phyloP scores from a whole-genome alignment of 2,329 filamentous ascomycete genomes.

The Eutypella sp. region DNA sequence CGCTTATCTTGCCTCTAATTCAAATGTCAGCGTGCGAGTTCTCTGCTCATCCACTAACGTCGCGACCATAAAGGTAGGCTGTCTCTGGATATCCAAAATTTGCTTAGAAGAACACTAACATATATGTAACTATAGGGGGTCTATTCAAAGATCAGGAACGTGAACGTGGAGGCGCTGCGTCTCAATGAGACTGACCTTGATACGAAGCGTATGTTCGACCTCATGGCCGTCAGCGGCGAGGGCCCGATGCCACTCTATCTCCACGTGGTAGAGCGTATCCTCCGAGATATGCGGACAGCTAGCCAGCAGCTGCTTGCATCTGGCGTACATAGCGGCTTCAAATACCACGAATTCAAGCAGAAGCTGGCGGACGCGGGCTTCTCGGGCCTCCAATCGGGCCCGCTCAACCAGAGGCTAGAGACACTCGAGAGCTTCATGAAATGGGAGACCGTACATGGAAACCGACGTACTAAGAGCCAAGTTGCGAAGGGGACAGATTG shows the following conservation, averaged over 20 bases:
- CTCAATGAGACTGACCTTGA: constrained; percentile 50
- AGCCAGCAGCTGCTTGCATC: constrained; percentile 34
- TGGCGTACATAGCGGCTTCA: constrained; percentile 37
- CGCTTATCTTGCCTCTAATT: constrained; percentile 45
- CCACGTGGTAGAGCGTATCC: constrained; percentile 48
- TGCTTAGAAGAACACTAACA: constrained; percentile 2
- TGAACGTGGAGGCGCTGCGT: constrained; percentile 45
- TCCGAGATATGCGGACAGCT: constrained; percentile 51
- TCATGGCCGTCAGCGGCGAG: constrained; percentile 50
- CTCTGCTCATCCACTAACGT: constrained; percentile 52
- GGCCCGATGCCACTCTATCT: constrained; percentile 52
- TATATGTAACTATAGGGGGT: constrained; percentile 25
- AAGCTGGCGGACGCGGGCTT: constrained; percentile 35
- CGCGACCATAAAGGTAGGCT: constrained; percentile 30
- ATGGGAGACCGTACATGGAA: neutral
- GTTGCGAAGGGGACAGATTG: constrained; percentile 24
- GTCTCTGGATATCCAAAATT: neutral
- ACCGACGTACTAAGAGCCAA: too few relatives aligned
- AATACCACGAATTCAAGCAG: constrained; percentile 44
- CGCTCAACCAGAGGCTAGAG: constrained; percentile 56
- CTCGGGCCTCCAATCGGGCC: constrained; percentile 42
- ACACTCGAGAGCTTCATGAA: constrained; percentile 61
- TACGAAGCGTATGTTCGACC: constrained; percentile 51
- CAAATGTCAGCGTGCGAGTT: constrained; percentile 43
- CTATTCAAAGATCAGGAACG: constrained; percentile 37